A percentile compares a stretch with the other conserved stretches of the same genome.
These are phyloP conservation scores for Senna siamea DNA, from an alignment of 306 rosid species.

Conservation along the genomic window DNA sequence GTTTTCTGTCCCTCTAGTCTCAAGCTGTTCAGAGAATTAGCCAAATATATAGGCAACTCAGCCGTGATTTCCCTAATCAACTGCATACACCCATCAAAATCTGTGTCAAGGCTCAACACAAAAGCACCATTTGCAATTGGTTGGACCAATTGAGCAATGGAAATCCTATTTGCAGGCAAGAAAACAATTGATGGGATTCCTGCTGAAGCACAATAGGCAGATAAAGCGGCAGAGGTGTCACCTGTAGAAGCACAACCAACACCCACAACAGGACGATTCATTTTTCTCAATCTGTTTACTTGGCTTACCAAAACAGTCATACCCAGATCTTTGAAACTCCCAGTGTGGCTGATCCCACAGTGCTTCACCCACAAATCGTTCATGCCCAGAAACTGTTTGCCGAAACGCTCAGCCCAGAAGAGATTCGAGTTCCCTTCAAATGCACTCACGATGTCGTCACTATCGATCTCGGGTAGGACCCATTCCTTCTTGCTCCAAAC, in stretches of 20 bases:
- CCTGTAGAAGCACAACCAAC: constrained; percentile 70
- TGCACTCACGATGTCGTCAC: constrained; percentile 58
- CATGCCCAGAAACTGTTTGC: constrained; percentile 57
- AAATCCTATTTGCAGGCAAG: constrained; percentile 53
- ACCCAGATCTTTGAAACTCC: constrained; percentile 68
- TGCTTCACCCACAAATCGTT: constrained; percentile 68
- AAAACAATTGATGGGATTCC: constrained; percentile 60
- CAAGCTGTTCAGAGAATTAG: constrained; percentile 57
- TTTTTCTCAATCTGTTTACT: constrained; percentile 56
- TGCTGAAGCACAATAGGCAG: constrained; percentile 59
- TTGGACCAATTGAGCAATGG: constrained; percentile 60
- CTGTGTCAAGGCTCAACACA: constrained; percentile 63
- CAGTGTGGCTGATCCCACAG: constrained; percentile 63
- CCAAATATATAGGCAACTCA: constrained; percentile 56
- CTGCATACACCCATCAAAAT: constrained; percentile 67
- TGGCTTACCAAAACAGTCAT: constrained; percentile 70
- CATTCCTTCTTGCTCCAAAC: constrained; percentile 73
- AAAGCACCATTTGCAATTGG: constrained; percentile 64
- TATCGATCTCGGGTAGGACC: constrained; percentile 67
- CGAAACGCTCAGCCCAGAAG: constrained; percentile 69
- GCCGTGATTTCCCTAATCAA: constrained; percentile 57
- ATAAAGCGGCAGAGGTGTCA: constrained; percentile 61
- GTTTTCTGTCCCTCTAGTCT: constrained; percentile 65
- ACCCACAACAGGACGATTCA: constrained; percentile 57
- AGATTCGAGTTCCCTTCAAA: constrained; percentile 65